Evolutionary conservation across 495 filamentous ascomycete genomes (phyloP).

Genomic region (Sabuloglossum arenarium): DNA sequence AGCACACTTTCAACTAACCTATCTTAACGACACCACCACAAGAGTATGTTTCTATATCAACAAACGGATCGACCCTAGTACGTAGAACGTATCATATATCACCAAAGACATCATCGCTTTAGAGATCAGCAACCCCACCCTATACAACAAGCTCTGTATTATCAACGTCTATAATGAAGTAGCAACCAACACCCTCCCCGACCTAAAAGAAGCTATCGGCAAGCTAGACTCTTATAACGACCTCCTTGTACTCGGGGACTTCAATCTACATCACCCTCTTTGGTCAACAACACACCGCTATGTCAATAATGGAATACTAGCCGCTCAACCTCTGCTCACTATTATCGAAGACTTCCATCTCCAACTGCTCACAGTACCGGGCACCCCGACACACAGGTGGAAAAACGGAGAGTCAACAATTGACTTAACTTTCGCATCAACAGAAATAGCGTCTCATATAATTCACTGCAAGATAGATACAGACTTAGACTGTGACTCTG

Average conservation of each 20-base stretch:
- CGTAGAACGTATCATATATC: background rate
- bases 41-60: background rate
- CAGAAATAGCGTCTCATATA: background rate
- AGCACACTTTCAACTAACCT: background rate
- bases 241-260: background rate
- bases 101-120: background rate
- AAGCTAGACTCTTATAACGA: background rate
- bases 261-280: background rate
- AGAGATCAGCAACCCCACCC: background rate
- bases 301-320: background rate
- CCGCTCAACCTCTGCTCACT: too few relatives aligned
- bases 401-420: background rate
- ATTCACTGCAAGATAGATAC: background rate
- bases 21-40: background rate
- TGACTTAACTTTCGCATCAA: background rate
- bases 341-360: background rate
- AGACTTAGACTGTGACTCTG: background rate
- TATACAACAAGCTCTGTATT: background rate
- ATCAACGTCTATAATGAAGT: background rate
- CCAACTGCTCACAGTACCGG: background rate
- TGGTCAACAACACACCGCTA: background rate
- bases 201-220: background rate
- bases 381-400: background rate
- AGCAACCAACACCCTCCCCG: background rate
- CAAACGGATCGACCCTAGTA: background rate